A percentile compares a stretch with the other conserved stretches of the same genome.
phyloP scores from a whole-genome alignment of 495 filamentous ascomycete species.

The Daldinia vernicosa region DNA sequence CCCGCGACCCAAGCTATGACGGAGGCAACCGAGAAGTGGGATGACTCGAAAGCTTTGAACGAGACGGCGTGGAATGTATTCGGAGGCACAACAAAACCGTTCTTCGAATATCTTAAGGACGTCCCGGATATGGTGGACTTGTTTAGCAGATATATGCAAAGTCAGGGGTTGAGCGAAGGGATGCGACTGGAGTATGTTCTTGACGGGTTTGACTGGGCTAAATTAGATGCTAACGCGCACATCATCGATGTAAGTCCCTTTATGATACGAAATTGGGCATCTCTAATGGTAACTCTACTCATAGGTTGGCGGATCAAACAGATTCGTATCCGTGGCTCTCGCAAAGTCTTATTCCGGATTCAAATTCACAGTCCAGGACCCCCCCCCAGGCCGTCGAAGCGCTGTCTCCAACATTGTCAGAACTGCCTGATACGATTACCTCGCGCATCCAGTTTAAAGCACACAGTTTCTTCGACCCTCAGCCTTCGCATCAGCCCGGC shows the following conservation, averaged over 20 bases:
- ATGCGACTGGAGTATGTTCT: neutral
- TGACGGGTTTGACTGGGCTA: neutral
- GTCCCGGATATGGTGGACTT: neutral
- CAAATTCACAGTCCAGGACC: neutral
- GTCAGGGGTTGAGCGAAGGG: neutral
- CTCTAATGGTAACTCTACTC: neutral
- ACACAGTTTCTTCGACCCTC: neutral
- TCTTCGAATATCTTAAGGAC: neutral
- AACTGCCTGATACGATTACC: neutral
- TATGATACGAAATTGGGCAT: neutral
- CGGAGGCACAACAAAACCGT: neutral
- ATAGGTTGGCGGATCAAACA: neutral
- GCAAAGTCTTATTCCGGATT: neutral
- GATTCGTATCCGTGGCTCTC: neutral
- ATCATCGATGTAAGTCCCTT: neutral
- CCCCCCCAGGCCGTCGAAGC: neutral
- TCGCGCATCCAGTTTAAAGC: neutral
- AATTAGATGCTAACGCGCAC: neutral
- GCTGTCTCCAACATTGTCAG: neutral
- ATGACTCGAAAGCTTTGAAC: neutral
- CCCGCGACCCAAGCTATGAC: neutral
- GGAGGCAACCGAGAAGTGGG: neutral
- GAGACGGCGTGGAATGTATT: neutral
- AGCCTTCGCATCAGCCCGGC: neutral
- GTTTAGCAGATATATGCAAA: neutral